Conservation (phyloP, 1,284 basidiomycete species). For the Rhodotorula mucilaginosa region DNA sequence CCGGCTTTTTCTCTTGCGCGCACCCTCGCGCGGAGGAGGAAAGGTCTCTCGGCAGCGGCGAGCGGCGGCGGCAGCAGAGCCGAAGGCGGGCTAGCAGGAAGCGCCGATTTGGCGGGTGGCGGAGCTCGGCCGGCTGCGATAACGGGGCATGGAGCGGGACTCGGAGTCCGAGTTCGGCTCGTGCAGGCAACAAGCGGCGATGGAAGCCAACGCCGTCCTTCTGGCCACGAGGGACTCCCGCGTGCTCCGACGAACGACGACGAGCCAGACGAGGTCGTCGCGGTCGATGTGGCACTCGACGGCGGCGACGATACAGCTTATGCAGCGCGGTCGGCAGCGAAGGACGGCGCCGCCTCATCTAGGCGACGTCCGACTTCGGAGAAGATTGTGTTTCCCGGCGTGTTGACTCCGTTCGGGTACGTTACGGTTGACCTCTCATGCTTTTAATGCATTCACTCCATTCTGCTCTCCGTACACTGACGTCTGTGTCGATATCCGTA, state of each 20-base stretch:
- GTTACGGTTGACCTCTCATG: too few relatives aligned
- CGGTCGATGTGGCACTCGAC: slow-evolving; percentile 15
- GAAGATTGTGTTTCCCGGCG: slow-evolving; percentile 37
- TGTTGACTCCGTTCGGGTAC: slow-evolving; percentile 41
- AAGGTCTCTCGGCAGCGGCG: not conserved
- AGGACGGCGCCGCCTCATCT: not conserved
- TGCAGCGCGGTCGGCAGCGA: too few relatives aligned
- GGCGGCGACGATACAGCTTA: not conserved
- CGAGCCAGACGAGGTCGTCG: slow-evolving; percentile 10
- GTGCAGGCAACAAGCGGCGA: not conserved
- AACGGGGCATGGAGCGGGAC: slow-evolving; percentile 31
- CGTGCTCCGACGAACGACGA: not conserved
- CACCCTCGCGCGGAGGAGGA: slow-evolving; percentile 26
- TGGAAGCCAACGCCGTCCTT: too few relatives aligned
- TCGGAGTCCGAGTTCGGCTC: not conserved
- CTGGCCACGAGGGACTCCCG: too few relatives aligned
- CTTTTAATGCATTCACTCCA: too few relatives aligned
- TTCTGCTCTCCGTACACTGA: too few relatives aligned
- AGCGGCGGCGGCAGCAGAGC: slow-evolving; percentile 12
- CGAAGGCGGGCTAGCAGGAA: not conserved
- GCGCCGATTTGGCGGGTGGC: not conserved
- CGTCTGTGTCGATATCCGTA: not conserved
- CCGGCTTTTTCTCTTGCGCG: slow-evolving; percentile 44
- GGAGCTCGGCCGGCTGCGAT: not conserved
- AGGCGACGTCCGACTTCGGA: slow-evolving; percentile 10